Conservation (phyloP, 306 rosid genomes). For the Myrica gale region DNA sequence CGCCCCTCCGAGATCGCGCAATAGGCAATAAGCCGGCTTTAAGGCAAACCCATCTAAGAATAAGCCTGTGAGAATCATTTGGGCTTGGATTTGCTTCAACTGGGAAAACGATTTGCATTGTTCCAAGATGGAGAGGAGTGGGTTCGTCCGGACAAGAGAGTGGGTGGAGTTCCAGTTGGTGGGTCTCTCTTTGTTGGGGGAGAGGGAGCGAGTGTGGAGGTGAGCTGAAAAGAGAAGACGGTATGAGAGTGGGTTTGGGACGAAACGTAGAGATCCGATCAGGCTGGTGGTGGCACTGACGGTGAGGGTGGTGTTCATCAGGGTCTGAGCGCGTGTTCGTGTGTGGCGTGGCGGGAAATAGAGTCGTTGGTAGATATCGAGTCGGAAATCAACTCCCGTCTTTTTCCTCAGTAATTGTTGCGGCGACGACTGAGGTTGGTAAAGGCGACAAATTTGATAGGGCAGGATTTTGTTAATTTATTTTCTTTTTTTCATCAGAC, state of each 20-base stretch:
- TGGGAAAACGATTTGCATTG: slow-evolving; percentile 55
- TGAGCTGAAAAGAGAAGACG: slow-evolving; percentile 12
- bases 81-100: slow-evolving; percentile 74
- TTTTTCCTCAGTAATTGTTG: not conserved
- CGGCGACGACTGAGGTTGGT: not conserved
- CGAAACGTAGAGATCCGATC: slow-evolving; percentile 24
- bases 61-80: slow-evolving; percentile 55
- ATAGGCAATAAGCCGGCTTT: slow-evolving; percentile 67
- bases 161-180: slow-evolving; percentile 61
- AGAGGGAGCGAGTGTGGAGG: slow-evolving; percentile 38
- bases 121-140: slow-evolving; percentile 63
- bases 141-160: slow-evolving; percentile 42
- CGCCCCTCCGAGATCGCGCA: slow-evolving; percentile 66
- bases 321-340: not conserved
- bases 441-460: not conserved
- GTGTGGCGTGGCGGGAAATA: not conserved
- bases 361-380: not conserved
- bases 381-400: no score
- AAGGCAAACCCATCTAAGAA: slow-evolving; percentile 48
- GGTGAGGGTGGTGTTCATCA: not conserved
- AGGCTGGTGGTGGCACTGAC: slow-evolving; percentile 22
- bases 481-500: no score
- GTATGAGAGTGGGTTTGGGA: slow-evolving; percentile 16
- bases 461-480: not conserved
- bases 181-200: slow-evolving; percentile 39